Conservation (phyloP, 768 basidiomycete species). For the Mycena pura region DNA sequence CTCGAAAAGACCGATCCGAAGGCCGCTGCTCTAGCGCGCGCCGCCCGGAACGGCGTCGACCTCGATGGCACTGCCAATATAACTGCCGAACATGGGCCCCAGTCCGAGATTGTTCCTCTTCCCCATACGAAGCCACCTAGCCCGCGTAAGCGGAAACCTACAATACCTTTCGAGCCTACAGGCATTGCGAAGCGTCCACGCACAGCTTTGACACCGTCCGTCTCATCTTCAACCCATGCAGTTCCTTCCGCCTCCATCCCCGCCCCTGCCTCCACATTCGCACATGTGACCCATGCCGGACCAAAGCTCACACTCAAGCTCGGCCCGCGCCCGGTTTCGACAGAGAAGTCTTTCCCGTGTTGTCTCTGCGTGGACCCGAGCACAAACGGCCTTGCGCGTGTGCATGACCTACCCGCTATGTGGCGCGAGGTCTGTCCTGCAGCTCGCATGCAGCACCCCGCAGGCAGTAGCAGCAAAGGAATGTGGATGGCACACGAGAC, state of each 20-base stretch:
- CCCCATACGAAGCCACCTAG: slow-evolving; percentile 8
- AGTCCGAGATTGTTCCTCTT: not conserved
- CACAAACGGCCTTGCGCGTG: slow-evolving; percentile 62
- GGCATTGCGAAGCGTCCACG: slow-evolving; percentile 16
- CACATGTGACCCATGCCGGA: slow-evolving; percentile 38
- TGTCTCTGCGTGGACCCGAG: slow-evolving; percentile 68
- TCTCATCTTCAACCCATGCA: slow-evolving; percentile 7
- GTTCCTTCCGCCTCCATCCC: not conserved
- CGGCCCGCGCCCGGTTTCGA: slow-evolving; percentile 59
- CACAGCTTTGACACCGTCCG: not conserved
- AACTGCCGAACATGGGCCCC: too few relatives aligned
- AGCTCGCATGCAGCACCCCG: slow-evolving; percentile 13
- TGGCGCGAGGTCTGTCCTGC: slow-evolving; percentile 60
- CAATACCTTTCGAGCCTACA: slow-evolving; percentile 12
- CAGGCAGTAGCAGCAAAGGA: slow-evolving; percentile 43
- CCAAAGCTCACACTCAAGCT: slow-evolving; percentile 69
- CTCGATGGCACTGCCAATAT: not conserved
- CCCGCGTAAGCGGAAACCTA: slow-evolving; percentile 27
- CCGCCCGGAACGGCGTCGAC: slow-evolving; percentile 18
- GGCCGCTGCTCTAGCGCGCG: slow-evolving; percentile 19
- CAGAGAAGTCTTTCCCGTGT: slow-evolving; percentile 62
- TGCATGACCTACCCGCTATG: slow-evolving; percentile 69
- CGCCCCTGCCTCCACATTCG: slow-evolving; percentile 4
- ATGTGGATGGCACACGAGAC: slow-evolving; percentile 80
- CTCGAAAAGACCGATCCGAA: slow-evolving; percentile 19